Evolutionary conservation across 257 asterid genomes (phyloP).

Genomic region (Ajuga chamaepitys): DNA sequence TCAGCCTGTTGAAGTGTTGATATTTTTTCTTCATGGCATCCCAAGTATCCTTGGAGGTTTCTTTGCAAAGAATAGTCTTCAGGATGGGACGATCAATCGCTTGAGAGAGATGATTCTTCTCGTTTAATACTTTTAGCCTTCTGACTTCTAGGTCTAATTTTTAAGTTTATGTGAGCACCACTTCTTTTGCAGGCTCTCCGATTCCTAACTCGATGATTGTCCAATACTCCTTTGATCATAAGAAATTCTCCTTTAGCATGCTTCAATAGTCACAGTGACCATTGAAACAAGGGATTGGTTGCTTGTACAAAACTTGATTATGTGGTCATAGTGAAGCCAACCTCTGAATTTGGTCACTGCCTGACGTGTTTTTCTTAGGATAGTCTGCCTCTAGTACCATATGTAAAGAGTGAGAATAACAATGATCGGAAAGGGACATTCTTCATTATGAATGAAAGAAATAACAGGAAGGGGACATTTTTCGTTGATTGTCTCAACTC

Average conservation of each 20-base stretch:
- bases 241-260: no score
- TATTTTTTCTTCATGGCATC: constrained; percentile 2
- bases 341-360: no score
- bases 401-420: no score
- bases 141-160: not conserved
- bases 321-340: no score
- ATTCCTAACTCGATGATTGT: constrained; percentile 12
- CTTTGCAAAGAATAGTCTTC: constrained; percentile 1
- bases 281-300: constrained; percentile 2
- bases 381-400: no score
- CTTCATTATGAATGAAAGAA: no score
- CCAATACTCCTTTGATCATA: constrained; percentile 13
- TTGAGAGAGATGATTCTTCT: not conserved
- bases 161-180: not conserved
- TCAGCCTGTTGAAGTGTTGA: not conserved
- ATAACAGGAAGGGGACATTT: no score
- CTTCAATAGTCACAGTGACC: no score
- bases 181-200: not conserved
- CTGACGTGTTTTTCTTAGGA: no score
- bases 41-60: constrained; percentile 8
- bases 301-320: no score
- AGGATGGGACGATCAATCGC: constrained; percentile 2
- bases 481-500: no score
- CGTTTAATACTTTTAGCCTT: not conserved
- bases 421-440: no score